phyloP scores from a whole-genome alignment of 805 yeast species.

The baker's yeast (Saccharomyces cerevisiae) region DNA sequence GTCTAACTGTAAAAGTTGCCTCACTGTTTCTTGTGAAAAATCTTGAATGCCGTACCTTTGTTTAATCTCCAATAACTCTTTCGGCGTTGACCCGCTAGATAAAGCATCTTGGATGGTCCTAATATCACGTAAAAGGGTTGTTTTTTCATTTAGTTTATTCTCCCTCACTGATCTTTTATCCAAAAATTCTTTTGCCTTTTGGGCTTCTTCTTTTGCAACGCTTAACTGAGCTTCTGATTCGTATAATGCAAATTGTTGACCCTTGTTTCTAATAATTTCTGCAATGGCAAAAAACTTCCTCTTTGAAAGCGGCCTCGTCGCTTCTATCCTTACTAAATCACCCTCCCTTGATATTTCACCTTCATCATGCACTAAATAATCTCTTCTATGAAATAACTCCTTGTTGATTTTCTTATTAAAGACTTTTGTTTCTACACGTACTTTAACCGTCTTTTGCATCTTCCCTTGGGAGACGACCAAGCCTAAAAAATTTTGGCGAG shows the following conservation, averaged over 20 bases:
- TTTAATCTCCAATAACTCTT: constrained; percentile 34
- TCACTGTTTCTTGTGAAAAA: constrained; percentile 39
- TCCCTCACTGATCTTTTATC: constrained; percentile 37
- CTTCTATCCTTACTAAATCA: constrained; percentile 87
- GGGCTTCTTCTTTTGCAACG: constrained; percentile 59
- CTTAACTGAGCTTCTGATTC: constrained; percentile 61
- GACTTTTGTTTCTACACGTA: constrained; percentile 69
- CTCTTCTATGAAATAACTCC: constrained; percentile 69
- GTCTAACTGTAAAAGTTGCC: constrained; percentile 34
- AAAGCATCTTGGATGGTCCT: constrained; percentile 24
- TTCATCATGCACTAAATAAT: constrained; percentile 89
- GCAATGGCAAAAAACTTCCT: constrained; percentile 85
- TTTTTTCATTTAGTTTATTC: constrained; percentile 16
- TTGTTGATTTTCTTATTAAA: constrained; percentile 67
- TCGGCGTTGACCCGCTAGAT: constrained; percentile 30
- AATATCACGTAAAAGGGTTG: constrained; percentile 25
- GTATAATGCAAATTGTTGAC: constrained; percentile 82
- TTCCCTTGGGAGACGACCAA: constrained; percentile 93
- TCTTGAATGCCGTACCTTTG: constrained; percentile 38
- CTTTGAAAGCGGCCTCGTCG: constrained; percentile 76
- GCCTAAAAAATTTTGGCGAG: constrained; percentile 85
- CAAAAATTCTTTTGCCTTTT: constrained; percentile 47
- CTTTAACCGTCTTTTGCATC: constrained; percentile 92
- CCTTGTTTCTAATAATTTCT: constrained; percentile 79
- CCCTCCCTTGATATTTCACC: constrained; percentile 88